Conservation (phyloP, 2,329 filamentous ascomycete species). For the Raffaelea albimanens region DNA sequence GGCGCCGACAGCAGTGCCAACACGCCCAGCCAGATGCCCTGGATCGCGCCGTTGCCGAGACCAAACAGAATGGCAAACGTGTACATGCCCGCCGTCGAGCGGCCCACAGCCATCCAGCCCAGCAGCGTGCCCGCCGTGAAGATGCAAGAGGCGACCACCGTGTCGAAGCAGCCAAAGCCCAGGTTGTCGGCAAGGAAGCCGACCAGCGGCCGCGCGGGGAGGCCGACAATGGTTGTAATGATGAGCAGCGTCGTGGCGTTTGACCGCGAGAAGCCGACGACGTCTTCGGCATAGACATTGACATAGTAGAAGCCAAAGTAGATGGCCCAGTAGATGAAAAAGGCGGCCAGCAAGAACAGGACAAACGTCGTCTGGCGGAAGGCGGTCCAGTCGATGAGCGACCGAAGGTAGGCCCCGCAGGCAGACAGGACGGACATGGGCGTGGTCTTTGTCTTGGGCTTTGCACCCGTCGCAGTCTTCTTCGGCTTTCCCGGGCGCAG, state of each 20-base stretch:
- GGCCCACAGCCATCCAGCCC: slow-evolving; percentile 43
- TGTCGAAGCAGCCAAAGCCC: slow-evolving; percentile 45
- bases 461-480: slow-evolving; percentile 17
- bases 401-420: slow-evolving; percentile 14
- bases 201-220: slow-evolving; percentile 43
- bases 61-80: slow-evolving; percentile 34
- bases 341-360: slow-evolving; percentile 27
- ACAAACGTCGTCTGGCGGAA: slow-evolving; percentile 39
- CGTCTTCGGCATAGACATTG: slow-evolving; percentile 22
- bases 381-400: slow-evolving; percentile 39
- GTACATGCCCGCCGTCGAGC: slow-evolving; percentile 27
- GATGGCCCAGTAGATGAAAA: slow-evolving; percentile 37
- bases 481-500: slow-evolving; percentile 27
- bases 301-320: slow-evolving; percentile 44
- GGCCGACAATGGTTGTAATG: slow-evolving; percentile 46
- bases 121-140: slow-evolving; percentile 26
- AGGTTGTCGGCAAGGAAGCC: slow-evolving; percentile 41
- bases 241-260: slow-evolving; percentile 46
- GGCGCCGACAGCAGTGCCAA: slow-evolving; percentile 27
- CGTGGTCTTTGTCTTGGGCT: no score
- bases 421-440: not conserved
- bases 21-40: slow-evolving; percentile 23
- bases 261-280: slow-evolving; percentile 34
- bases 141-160: slow-evolving; percentile 32
- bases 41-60: slow-evolving; percentile 30